Evolutionary conservation across 2,329 filamentous ascomycete genomes (phyloP).

Genomic region (Colletotrichum filicis): DNA sequence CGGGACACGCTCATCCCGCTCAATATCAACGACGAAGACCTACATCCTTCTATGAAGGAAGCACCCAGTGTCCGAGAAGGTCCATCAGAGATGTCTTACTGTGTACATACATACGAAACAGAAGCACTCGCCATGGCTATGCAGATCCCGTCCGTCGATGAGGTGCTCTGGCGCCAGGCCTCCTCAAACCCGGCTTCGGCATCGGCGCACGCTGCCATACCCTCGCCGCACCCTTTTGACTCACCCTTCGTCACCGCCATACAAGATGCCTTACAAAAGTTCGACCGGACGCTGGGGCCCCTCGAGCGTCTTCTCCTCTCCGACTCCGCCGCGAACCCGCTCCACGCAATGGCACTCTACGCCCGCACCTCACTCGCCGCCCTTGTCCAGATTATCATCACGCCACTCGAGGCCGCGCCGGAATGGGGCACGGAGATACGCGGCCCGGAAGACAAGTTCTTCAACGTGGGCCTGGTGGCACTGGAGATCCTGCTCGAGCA

Average conservation of each 20-base stretch:
- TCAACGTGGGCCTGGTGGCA: slow-evolving; percentile 45
- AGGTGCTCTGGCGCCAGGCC: not conserved
- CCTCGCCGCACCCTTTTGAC: not conserved
- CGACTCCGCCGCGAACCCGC: not conserved
- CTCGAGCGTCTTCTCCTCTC: not conserved
- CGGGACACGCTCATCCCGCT: not conserved
- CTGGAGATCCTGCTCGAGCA: not conserved
- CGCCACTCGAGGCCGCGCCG: slow-evolving; percentile 57
- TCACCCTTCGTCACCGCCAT: not conserved
- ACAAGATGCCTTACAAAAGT: not conserved
- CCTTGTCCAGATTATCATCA: slow-evolving; percentile 47
- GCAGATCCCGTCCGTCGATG: not conserved
- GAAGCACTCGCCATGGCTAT: not conserved
- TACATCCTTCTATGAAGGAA: not conserved
- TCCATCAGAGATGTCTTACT: not conserved
- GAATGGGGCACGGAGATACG: slow-evolving; percentile 61
- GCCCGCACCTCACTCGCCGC: not conserved
- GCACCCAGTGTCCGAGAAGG: not conserved
- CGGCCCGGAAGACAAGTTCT: slow-evolving; percentile 52
- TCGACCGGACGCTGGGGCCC: not conserved
- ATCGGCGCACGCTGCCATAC: not conserved
- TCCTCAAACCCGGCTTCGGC: too few species aligned
- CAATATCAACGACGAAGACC: slow-evolving; percentile 7
- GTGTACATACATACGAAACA: slow-evolving; percentile 8
- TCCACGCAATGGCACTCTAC: slow-evolving; percentile 3